Conservation (phyloP, 2,329 filamentous ascomycete genomes). For the Fusarium newnesense region DNA sequence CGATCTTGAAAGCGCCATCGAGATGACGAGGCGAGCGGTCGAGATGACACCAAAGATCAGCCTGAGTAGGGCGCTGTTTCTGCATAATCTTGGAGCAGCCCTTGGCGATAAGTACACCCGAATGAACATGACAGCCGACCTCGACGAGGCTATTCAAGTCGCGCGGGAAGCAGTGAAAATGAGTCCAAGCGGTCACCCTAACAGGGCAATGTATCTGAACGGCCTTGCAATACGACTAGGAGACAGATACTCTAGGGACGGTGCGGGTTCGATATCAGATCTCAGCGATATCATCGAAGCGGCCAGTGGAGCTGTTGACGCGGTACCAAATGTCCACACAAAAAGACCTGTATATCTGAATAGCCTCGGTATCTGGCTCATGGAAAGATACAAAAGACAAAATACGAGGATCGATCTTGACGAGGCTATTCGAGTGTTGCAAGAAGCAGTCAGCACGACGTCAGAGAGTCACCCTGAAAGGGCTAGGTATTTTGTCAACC, state of each 20-base stretch:
- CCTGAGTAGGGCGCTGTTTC: neutral
- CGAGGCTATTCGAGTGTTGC: neutral
- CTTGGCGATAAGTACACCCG: neutral
- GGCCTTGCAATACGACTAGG: neutral
- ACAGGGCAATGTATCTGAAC: neutral
- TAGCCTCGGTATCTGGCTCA: neutral
- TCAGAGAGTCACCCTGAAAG: neutral
- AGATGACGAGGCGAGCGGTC: neutral
- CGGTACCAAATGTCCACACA: neutral
- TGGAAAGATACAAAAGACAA: neutral
- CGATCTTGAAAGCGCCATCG: neutral
- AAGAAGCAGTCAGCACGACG: neutral
- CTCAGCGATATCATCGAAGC: neutral
- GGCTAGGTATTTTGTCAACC: neutral
- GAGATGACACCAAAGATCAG: neutral
- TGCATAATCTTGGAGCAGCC: neutral
- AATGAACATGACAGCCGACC: neutral
- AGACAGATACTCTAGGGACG: neutral
- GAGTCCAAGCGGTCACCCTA: accelerated
- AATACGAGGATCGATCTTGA: neutral
- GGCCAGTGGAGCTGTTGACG: neutral
- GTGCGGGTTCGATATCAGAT: neutral
- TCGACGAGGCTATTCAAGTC: neutral
- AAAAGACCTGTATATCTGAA: neutral
- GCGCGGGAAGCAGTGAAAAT: neutral